Evolutionary conservation across 192 early-diverging fungal genomes (phyloP).

Genomic region (Borealophlyctis nickersoniae): DNA sequence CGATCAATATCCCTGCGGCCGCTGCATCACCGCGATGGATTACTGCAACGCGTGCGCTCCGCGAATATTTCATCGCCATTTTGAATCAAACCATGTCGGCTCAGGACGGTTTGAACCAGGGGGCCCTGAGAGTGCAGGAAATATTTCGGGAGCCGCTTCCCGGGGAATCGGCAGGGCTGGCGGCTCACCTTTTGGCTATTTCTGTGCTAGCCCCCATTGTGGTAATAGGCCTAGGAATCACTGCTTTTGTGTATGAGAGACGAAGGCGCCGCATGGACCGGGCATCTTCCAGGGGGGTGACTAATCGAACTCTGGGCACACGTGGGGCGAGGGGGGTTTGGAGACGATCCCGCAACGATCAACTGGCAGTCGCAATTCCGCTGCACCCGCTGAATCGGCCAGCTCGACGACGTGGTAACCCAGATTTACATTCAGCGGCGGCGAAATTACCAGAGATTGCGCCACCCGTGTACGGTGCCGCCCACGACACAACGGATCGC

Average conservation of each 20-base stretch:
- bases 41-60: constrained; percentile 4
- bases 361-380: background rate
- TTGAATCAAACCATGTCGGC: constrained; percentile 5
- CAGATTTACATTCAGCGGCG: too few species aligned
- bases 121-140: background rate
- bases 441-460: background rate
- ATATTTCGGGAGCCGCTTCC: background rate
- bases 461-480: background rate
- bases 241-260: background rate
- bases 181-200: background rate
- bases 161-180: background rate
- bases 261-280: background rate
- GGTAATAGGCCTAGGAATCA: background rate
- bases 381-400: background rate
- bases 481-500: background rate
- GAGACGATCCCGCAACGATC: background rate
- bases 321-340: background rate
- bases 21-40: constrained; percentile 21
- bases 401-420: background rate
- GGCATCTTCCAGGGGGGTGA: background rate
- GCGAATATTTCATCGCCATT: constrained; percentile 16
- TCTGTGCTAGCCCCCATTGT: constrained; percentile 15
- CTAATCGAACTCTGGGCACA: too few species aligned
- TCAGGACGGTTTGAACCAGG: background rate
- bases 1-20: constrained; percentile 2